Evolutionary conservation across 805 yeast genomes (phyloP).

Genomic region (Suhomyces faveliae): DNA sequence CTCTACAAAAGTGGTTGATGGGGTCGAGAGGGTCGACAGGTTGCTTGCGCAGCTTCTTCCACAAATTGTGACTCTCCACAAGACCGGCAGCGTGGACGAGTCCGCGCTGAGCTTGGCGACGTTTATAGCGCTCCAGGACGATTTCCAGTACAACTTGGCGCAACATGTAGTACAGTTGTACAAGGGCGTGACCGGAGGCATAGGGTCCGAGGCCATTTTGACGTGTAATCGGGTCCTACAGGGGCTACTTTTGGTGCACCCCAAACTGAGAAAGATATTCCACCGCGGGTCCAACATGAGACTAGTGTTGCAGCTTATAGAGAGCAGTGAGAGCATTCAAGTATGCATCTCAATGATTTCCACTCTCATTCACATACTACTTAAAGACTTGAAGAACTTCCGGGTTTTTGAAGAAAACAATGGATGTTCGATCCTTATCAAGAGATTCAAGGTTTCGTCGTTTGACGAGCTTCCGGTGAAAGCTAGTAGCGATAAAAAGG

Average conservation of each 20-base stretch:
- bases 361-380: slow-evolving; percentile 55
- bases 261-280: slow-evolving; percentile 52
- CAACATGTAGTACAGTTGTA: slow-evolving; percentile 29
- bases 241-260: slow-evolving; percentile 61
- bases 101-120: slow-evolving; percentile 11
- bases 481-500: not conserved
- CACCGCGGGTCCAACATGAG: slow-evolving; percentile 40
- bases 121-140: slow-evolving; percentile 50
- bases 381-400: slow-evolving; percentile 55
- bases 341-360: slow-evolving; percentile 43
- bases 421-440: slow-evolving; percentile 56
- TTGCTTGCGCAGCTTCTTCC: slow-evolving; percentile 20
- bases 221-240: slow-evolving; percentile 45
- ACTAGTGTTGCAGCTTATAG: slow-evolving; percentile 26
- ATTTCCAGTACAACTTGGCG: slow-evolving; percentile 51
- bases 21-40: slow-evolving; percentile 17
- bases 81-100: slow-evolving; percentile 1
- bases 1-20: slow-evolving; percentile 9
- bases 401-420: slow-evolving; percentile 55
- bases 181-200: not conserved
- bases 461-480: slow-evolving; percentile 8
- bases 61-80: slow-evolving; percentile 10
- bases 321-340: slow-evolving; percentile 13
- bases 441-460: slow-evolving; percentile 20
- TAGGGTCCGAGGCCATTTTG: not conserved